Evolutionary conservation across 371 early-diverging fungal species (phyloP), one percentile per base, ranked within the genome.

Genomic region (Gilbertella persicaria): DNA sequence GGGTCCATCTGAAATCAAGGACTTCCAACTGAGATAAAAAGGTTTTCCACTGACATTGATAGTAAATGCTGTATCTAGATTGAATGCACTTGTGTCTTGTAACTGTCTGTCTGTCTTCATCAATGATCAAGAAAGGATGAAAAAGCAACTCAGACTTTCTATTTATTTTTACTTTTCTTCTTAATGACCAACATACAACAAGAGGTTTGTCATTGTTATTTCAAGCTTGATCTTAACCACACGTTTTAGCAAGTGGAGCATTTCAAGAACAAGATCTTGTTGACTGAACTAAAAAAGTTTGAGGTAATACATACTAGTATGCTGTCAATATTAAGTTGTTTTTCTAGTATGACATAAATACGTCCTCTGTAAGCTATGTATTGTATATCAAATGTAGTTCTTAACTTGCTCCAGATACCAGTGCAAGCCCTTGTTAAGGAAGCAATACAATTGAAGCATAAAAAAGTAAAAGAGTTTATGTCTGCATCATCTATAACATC

Each of bases 1-100:
- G 5, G 80, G 80, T 0, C 75, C 73, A 58, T 80, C 80, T 16
- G 71, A 73, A 26, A 64, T 68, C 2, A 80, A 33, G 5, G 75
- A 67, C 40, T 65, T 71, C 69, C 75, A 71, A 30, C 70, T 64
- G 16, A 80, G 57, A 4, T 69, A 58, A 33, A 73, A 77, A 1
- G 62, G 38, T 26, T 51, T 45, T 0, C 66, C 73, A 13, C 73
- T 66, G 4, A 80, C 78, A 10, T 73, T 54, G 12, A 80, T 40
- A 6, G 67, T 67, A 36, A 67, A 71, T 12, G 64, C 59, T 10
- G 68, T 64, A 30, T 71, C 67, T 6, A 44, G 64, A 42, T 65
- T 62, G 12, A 47, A 30, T 24, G 59, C 58, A n/a, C 61, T 58
- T 17, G 35, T 42, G 43, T 25, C 50, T 41, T 50, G 47, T 30